Evolutionary conservation across 768 basidiomycete genomes (phyloP), one percentile per base, ranked within the genome.

Genomic region (Austroboletus festivus): DNA sequence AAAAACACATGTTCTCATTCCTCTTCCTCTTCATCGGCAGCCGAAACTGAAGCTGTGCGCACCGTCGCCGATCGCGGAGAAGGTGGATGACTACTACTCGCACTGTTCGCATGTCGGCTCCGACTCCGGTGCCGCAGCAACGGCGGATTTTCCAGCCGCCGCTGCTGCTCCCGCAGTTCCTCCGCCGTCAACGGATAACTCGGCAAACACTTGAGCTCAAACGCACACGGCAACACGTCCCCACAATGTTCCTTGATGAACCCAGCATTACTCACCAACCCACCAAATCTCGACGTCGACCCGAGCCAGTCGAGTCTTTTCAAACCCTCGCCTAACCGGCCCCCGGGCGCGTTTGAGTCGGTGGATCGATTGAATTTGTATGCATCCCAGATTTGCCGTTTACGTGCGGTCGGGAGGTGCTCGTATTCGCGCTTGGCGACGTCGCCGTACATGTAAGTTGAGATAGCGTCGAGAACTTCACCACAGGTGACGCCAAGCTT

Each of bases 321-420:
- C 63, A 90, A 72, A 9, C 81, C 81, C 41, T 77, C 72, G 8
- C 79, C 80, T 4, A 90, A 73, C 35, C 68, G 66, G 0, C 86
- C 89, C 0, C 89, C 89, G 1, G 89, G 87, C 2, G 82, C 86
- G 41, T 79, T 80, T 21, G 68, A 68, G 24, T 74, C 74, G 9
- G 80, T 76, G 10, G 83, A 83, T 18, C 89, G 78, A 60, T 91
- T 90, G 60, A 77, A 71, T 30, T 73, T 67, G 62, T 87, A 90
- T 26, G 80, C 73, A 22, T 73, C 69, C 35, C 69, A 68, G 12
- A 87, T 70, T 10, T 68, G 62, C 1, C 69, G 69, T 51, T 78
- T 72, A 13, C 67, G 68, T n/a, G 35, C 44, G 3, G 49, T 31
- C 0, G 71, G 26, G 5, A 82, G 63, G 3, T 56, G 51, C 5